phyloP scores from a whole-genome alignment of 2,329 filamentous ascomycete species.

The Ambrosiella beaveri region DNA sequence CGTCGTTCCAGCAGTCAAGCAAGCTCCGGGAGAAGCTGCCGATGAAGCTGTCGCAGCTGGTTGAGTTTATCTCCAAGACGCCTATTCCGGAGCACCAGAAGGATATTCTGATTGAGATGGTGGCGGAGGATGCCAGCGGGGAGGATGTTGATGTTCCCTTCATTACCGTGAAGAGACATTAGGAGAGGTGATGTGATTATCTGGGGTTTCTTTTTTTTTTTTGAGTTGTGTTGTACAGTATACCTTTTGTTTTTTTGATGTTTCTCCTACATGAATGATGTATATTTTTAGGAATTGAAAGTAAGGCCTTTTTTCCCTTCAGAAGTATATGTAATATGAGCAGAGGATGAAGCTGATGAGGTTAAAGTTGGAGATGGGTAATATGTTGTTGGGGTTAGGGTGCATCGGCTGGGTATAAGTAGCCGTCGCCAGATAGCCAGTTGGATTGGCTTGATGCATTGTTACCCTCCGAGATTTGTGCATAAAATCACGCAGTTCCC shows the following conservation, averaged over 20 bases:
- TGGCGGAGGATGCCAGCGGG: slow-evolving; percentile 70
- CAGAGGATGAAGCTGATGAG: too few relatives aligned
- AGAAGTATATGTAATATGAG: too few relatives aligned
- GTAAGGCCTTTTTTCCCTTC: too few relatives aligned
- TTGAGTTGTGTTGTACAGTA: neutral
- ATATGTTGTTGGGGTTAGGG: too few relatives aligned
- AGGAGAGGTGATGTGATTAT: neutral
- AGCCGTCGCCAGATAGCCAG: too few relatives aligned
- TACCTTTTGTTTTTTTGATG: neutral
- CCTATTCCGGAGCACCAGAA: slow-evolving; percentile 78
- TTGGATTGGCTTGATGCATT: too few relatives aligned
- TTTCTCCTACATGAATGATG: neutral
- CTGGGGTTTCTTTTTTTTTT: too few relatives aligned
- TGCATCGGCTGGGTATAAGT: too few relatives aligned
- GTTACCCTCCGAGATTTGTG: too few relatives aligned
- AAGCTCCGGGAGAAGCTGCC: slow-evolving; percentile 67
- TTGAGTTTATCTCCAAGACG: slow-evolving; percentile 84
- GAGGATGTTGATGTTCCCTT: slow-evolving; percentile 97
- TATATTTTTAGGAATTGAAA: neutral
- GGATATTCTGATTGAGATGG: slow-evolving; percentile 93
- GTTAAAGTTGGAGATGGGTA: too few relatives aligned
- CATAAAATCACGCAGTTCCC: too few relatives aligned
- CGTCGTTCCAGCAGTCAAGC: slow-evolving; percentile 67
- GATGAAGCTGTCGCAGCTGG: slow-evolving; percentile 75
- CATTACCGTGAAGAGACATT: slow-evolving; percentile 53